Evolutionary conservation across 2,329 filamentous ascomycete genomes (phyloP), one percentile per base, ranked within the genome.

Genomic region (Mycosphaerella sp.): DNA sequence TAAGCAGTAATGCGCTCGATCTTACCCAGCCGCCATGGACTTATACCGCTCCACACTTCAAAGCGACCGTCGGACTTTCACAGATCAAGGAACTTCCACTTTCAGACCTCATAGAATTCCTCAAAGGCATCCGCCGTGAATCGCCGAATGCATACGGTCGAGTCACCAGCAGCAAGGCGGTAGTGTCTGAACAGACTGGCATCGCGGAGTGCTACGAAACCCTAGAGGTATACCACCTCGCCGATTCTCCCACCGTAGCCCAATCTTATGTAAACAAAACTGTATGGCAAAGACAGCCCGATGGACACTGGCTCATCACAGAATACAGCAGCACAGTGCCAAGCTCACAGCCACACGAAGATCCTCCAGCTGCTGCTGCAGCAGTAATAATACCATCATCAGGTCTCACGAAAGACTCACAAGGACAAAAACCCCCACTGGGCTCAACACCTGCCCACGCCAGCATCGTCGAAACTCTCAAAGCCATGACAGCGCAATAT

Each of bases 401-500:
- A 3, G 43, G 43, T 18, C 44, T 52, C 30, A n/a, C 21, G 10
- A 47, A 37, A 48, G 28, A 48, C 45, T 6, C 45, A 36, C 14
- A 16, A 21, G 8, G 43, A 13, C 25, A 34, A 25, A 34, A 10
- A 13, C 37, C 37, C 5, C 35, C 35, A 37, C 6, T n/a, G 13
- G 14, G 27, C 36, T 36, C n/a, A 12, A 17, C 16, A 27, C 28
- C 28, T 30, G 28, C 28, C 10, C 10, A 28, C 9, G 27, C 30
- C 8, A 28, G 21, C 12, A 48, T 48, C 18, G 45, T 21, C 13
- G 45, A 48, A 8, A 48, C 37, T 6, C 36, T 48, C n/a, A 30
- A 48, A 41, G 45, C 37, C 27, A 48, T 48, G 45, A 48, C 36
- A 13, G 45, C 45, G 17, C 36, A 48, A 41, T 48, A 21, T 17